phyloP scores from a whole-genome alignment of 1,139 yeast genomes.

The Zygosaccharomyces sapae region DNA sequence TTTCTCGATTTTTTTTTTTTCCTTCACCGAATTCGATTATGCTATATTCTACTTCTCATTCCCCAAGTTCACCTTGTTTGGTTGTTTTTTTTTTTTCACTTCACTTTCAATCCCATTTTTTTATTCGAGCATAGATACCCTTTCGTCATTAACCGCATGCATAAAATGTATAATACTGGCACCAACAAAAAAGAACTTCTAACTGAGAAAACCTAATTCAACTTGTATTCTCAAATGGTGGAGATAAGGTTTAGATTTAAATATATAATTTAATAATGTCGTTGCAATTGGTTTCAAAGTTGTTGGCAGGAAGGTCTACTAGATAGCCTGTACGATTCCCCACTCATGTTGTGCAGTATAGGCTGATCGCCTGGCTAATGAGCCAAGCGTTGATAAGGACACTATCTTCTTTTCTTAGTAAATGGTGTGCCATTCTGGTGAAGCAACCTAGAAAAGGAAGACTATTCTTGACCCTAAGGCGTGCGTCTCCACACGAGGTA shows the following conservation, averaged over 20 bases:
- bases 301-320: neutral
- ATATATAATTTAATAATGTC: conserved; percentile 3
- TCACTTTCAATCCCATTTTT: neutral
- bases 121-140: neutral
- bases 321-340: no score
- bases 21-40: neutral
- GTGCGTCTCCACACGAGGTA: no score
- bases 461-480: no score
- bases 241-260: conserved; percentile 1
- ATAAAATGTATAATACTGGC: neutral
- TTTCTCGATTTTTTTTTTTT: neutral
- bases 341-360: no score
- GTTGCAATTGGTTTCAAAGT: neutral
- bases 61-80: neutral
- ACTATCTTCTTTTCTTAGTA: no score
- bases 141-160: neutral
- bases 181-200: conserved; percentile 8
- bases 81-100: neutral
- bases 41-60: neutral
- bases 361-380: no score
- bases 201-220: conserved; percentile 3
- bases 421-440: no score
- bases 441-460: no score
- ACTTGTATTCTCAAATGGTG: neutral
- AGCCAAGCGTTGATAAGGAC: no score